Evolutionary conservation across 495 filamentous ascomycete species (phyloP).

Genomic region (Penicillium manginii): DNA sequence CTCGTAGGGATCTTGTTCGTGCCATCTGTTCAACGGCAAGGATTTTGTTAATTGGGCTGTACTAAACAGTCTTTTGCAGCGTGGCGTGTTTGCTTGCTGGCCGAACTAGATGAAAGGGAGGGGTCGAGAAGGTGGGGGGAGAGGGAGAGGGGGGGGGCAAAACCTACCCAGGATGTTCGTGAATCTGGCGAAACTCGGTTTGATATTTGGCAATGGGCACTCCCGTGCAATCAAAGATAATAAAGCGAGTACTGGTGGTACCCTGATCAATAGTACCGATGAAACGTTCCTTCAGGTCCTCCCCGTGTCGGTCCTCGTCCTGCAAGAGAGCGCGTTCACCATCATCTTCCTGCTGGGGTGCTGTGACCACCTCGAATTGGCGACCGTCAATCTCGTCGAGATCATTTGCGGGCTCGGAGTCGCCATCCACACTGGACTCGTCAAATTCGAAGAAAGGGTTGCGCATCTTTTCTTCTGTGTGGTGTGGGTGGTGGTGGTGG

Average conservation of each 20-base stretch:
- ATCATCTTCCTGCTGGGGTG: slow-evolving; percentile 35
- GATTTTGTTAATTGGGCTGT: slow-evolving; percentile 15
- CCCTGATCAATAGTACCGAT: slow-evolving; percentile 87
- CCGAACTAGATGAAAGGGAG: background rate
- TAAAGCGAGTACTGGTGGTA: slow-evolving; percentile 89
- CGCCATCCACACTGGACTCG: slow-evolving; percentile 38
- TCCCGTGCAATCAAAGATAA: slow-evolving; percentile 85
- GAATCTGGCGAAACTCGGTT: slow-evolving; percentile 87
- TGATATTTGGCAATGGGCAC: slow-evolving; percentile 85
- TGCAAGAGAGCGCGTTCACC: slow-evolving; percentile 49
- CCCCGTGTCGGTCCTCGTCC: slow-evolving; percentile 36
- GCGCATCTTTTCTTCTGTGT: slow-evolving; percentile 30
- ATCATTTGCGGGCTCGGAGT: slow-evolving; percentile 33
- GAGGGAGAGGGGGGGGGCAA: slow-evolving; percentile 4
- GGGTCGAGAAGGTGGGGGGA: slow-evolving; percentile 2
- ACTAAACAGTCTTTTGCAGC: background rate
- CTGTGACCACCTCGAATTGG: slow-evolving; percentile 31
- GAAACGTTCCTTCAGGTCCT: slow-evolving; percentile 52
- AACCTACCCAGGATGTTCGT: slow-evolving; percentile 85
- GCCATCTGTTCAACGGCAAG: slow-evolving; percentile 65
- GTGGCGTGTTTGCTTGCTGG: background rate
- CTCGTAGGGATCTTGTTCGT: slow-evolving; percentile 89
- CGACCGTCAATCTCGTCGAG: slow-evolving; percentile 21
- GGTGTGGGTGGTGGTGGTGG: background rate
- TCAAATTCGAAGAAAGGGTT: slow-evolving; percentile 51